A percentile compares a stretch with the other conserved stretches of the same genome.
phyloP scores from a whole-genome alignment of 768 basidiomycete species.

The Saitozyma sp. region DNA sequence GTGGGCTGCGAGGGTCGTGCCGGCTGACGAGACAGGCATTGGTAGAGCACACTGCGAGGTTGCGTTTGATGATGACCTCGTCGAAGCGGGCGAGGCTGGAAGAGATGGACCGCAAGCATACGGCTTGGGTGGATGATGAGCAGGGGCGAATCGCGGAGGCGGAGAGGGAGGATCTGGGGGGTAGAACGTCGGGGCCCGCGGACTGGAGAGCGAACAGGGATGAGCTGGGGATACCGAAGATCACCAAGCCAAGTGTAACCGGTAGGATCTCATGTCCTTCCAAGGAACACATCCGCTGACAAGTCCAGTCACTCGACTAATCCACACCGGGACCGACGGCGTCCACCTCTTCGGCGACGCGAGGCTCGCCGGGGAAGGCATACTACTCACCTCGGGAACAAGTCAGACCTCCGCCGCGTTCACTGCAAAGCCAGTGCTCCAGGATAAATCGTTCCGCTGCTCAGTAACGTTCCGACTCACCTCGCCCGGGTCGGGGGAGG shows the following conservation, averaged over 20 bases:
- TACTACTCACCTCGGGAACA: conserved; percentile 26
- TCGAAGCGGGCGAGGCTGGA: conserved; percentile 23
- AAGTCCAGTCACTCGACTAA: conserved; percentile 8
- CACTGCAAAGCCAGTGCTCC: conserved; percentile 6
- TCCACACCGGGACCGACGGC: conserved; percentile 8
- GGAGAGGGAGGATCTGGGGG: conserved; percentile 32
- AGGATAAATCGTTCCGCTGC: conserved; percentile 16
- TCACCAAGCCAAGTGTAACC: conserved; percentile 8
- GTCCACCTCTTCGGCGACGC: conserved; percentile 27
- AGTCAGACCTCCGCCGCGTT: conserved; percentile 38
- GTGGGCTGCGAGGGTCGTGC: not conserved
- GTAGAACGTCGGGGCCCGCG: conserved; percentile 49
- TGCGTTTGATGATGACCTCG: conserved; percentile 24
- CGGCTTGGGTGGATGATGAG: conserved; percentile 39
- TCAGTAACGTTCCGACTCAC: conserved; percentile 31
- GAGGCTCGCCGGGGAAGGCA: conserved; percentile 4
- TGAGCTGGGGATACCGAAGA: conserved; percentile 38
- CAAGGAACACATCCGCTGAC: not conserved
- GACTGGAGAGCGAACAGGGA: conserved; percentile 52
- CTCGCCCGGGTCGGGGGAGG: conserved; percentile 30
- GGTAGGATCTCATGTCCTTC: conserved; percentile 8
- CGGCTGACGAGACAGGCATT: conserved; percentile 27
- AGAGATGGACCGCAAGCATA: conserved; percentile 42
- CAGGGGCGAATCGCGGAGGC: conserved; percentile 24
- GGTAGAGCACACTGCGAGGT: conserved; percentile 30